Evolutionary conservation across 495 filamentous ascomycete genomes (phyloP).

Genomic region (Gamarada debralockiae): DNA sequence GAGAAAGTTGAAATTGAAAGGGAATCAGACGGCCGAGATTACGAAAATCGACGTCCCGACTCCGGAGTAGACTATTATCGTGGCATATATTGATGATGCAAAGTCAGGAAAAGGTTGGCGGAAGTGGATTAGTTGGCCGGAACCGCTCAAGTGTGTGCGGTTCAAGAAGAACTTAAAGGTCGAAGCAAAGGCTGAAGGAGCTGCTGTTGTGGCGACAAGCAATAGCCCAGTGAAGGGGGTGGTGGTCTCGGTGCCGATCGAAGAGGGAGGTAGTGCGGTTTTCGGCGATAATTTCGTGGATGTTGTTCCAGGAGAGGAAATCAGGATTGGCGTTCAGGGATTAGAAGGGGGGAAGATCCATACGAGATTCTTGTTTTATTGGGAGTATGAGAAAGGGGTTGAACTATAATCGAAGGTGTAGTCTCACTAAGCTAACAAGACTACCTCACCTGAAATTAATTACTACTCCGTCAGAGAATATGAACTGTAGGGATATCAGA

Average conservation of each 20-base stretch:
- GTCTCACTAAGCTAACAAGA: too few relatives aligned
- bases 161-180: constrained; percentile 43
- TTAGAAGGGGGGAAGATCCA: constrained; percentile 12
- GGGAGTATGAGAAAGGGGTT: constrained; percentile 18
- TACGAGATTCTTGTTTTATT: constrained; percentile 18
- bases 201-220: constrained; percentile 30
- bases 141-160: constrained; percentile 76
- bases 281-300: constrained; percentile 47
- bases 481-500: too few relatives aligned
- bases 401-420: constrained; percentile 4
- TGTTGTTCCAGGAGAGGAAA: constrained; percentile 37
- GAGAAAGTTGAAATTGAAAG: constrained; percentile 42
- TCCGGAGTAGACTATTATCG: constrained; percentile 45
- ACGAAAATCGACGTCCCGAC: constrained; percentile 32
- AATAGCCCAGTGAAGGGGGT: constrained; percentile 44
- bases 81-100: constrained; percentile 39
- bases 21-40: constrained; percentile 68
- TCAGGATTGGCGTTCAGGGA: constrained; percentile 26
- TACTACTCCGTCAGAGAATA: too few relatives aligned
- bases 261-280: constrained; percentile 31
- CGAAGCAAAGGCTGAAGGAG: constrained; percentile 5
- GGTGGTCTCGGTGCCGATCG: constrained; percentile 27
- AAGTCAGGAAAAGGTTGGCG: constrained; percentile 44
- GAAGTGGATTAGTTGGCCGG: constrained; percentile 71
- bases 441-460: too few relatives aligned